Percentiles rank a stretch among this genome's conserved stretches.
Conservation (phyloP, 2,329 filamentous ascomycete species). For the Fusarium sp. region DNA sequence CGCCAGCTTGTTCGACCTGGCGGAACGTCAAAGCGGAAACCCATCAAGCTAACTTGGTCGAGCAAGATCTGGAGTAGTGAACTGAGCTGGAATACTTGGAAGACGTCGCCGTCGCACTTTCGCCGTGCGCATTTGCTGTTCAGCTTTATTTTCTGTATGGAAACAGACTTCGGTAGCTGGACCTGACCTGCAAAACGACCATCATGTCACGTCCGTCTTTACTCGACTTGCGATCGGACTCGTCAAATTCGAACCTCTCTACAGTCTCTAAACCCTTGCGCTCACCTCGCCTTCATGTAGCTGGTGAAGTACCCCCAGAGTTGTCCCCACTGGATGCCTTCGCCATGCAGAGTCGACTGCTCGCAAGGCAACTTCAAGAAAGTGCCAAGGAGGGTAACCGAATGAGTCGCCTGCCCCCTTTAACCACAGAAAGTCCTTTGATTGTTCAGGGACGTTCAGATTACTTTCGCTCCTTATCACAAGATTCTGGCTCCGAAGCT, state of each 20-base stretch:
- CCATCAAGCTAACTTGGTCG: neutral
- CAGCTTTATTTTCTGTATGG: constrained; percentile 31
- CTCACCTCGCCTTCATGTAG: constrained; percentile 81
- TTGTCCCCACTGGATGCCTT: constrained; percentile 96
- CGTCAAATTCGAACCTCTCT: constrained; percentile 61
- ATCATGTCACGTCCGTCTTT: constrained; percentile 67
- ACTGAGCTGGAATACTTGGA: constrained; percentile 2
- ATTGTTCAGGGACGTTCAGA: constrained; percentile 79
- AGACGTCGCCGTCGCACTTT: neutral
- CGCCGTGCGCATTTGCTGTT: constrained; percentile 1
- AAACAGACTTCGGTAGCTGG: constrained; percentile 23
- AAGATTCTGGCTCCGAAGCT: constrained; percentile 66
- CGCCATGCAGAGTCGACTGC: constrained; percentile 86
- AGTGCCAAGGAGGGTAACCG: constrained; percentile 78
- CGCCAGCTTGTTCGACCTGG: constrained; percentile 7
- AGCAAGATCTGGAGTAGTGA: neutral
- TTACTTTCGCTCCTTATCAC: constrained; percentile 81
- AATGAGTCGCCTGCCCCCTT: constrained; percentile 85
- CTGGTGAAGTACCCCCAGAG: constrained; percentile 86
- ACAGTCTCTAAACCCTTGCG: constrained; percentile 66
- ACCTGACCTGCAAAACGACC: constrained; percentile 24
- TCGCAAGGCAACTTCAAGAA: constrained; percentile 89
- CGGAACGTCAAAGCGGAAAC: constrained; percentile 5
- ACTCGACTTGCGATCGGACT: constrained; percentile 70
- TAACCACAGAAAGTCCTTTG: constrained; percentile 85